Percentiles rank a stretch among this genome's conserved stretches.
Conservation (phyloP, 2,329 filamentous ascomycete species). For the Neofusicoccum umdonicola region DNA sequence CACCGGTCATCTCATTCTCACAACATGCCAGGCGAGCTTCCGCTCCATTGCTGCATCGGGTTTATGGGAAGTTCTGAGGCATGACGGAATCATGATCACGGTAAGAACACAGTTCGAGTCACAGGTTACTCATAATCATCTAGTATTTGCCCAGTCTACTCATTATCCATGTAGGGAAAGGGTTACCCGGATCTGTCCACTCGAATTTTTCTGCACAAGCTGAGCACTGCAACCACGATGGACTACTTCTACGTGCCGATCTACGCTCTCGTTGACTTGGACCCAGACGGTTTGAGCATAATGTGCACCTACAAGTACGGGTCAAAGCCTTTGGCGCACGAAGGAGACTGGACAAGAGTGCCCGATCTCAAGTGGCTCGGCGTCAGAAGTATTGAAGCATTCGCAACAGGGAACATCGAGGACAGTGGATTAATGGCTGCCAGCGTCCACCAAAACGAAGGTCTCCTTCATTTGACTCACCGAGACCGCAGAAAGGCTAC, state of each 20-base stretch:
- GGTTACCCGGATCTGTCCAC: constrained; percentile 78
- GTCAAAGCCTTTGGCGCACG: constrained; percentile 61
- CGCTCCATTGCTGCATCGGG: constrained; percentile 59
- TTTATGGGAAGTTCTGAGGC: constrained; percentile 53
- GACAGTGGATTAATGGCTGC: background rate
- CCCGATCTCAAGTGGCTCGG: constrained; percentile 65
- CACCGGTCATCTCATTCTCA: background rate
- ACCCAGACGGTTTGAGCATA: constrained; percentile 74
- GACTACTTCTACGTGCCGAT: constrained; percentile 46
- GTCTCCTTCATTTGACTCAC: constrained; percentile 50
- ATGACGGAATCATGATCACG: constrained; percentile 66
- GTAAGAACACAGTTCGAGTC: constrained; percentile 40
- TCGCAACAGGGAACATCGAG: constrained; percentile 18
- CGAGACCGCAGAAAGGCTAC: constrained; percentile 60
- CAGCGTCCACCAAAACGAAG: constrained; percentile 34
- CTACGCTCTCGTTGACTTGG: constrained; percentile 68
- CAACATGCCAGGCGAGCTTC: constrained; percentile 65
- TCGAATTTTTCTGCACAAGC: constrained; percentile 58
- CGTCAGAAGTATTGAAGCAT: constrained; percentile 36
- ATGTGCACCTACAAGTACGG: constrained; percentile 71
- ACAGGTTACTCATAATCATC: no score
- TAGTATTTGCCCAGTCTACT: constrained; percentile 18
- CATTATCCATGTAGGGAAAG: constrained; percentile 60
- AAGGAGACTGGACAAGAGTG: constrained; percentile 50
- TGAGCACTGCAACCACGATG: constrained; percentile 30